A percentile compares a stretch with the other conserved stretches of the same genome.
Conservation (phyloP, 2,329 filamentous ascomycete species). For the Penicillium capsulatum region DNA sequence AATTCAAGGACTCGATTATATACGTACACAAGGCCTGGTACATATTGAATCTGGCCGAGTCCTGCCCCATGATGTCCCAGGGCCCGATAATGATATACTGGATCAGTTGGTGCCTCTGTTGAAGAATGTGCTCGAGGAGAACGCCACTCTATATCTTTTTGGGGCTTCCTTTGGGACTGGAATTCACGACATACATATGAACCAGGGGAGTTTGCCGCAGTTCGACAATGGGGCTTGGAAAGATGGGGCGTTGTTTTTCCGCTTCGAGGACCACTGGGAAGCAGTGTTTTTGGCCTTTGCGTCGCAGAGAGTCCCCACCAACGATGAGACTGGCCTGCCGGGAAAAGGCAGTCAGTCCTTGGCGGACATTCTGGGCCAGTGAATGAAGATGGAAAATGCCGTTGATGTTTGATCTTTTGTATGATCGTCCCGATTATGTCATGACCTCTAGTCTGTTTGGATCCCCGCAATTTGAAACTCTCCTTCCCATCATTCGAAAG, state of each 20-base stretch:
- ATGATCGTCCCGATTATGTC: no score
- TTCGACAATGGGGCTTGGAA: conserved; percentile 18
- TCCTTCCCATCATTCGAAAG: no score
- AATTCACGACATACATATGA: conserved; percentile 23
- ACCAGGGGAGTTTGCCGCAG: conserved; percentile 15
- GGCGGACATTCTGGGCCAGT: no score
- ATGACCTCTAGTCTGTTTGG: no score
- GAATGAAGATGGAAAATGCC: background rate
- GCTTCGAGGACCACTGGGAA: conserved; percentile 11
- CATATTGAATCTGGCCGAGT: conserved; percentile 13
- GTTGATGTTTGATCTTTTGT: no score
- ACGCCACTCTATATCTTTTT: conserved; percentile 18
- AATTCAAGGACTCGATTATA: conserved; percentile 14
- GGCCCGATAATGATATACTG: conserved; percentile 35
- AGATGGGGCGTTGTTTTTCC: conserved; percentile 20
- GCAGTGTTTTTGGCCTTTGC: conserved; percentile 21
- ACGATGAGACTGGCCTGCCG: conserved; percentile 3
- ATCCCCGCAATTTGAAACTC: no score
- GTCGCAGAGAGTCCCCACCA: conserved; percentile 17
- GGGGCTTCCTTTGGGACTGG: conserved; percentile 11
- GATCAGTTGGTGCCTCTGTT: conserved; percentile 15
- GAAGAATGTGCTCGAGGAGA: conserved; percentile 7
- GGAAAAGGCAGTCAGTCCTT: no score
- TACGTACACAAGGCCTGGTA: conserved; percentile 14
- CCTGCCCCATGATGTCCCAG: conserved; percentile 17